Base-by-base conservation (phyloP, 1,139 yeast genomes). In the Eremothecium gossypii region DNA sequence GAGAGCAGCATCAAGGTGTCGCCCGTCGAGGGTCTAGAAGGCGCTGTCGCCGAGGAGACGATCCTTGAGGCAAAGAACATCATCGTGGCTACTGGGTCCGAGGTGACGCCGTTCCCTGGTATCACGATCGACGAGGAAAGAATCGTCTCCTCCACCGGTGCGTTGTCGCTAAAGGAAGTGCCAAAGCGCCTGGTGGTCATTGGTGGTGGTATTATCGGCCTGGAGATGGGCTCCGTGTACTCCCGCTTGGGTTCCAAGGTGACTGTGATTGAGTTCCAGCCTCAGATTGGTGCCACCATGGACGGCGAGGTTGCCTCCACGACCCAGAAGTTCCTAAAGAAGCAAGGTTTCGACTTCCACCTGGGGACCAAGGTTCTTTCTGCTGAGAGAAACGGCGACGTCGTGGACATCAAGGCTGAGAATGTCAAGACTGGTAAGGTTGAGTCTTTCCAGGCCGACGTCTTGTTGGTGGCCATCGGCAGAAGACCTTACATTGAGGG, bases 121-220 rank as follows among this genome's bases (percentile, higher is more conserved):
- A 85, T 93, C 58, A 83, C 81, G 59, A 76, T 93, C 53, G 99
- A 93, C 62, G 98, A 93, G 72, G 94, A 91, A 73, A 80, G 95
- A 72, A 93, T 93, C 55, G 97, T 93, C 48, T 76, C 95, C 31
- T 86, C 96, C 27, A 93, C 99, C 40, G 99, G 99, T 59, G 85
- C 87, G 45, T 71, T 93, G 46, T 69, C 82, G 36, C 74, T 93
- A 57, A 76, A 17, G 66, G 96, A 89, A 68, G 76, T 87, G 50
- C 96, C 99, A 66, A 86, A 93, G 75, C 80, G 77, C 65, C 61
- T 93, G 61, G 82, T 94, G 55, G 79, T 93, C 68, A 91, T 93
- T 59, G 99, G 99, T 66, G 99, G 96, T 69, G 98, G 99, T 74
- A 91, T 93, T 69, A 93, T 93, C 64, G 99, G 99, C 62, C 77